These are phyloP conservation scores for Linnemannia zychae DNA, from an alignment of 192 early-diverging fungal species.

Conservation along the genomic window DNA sequence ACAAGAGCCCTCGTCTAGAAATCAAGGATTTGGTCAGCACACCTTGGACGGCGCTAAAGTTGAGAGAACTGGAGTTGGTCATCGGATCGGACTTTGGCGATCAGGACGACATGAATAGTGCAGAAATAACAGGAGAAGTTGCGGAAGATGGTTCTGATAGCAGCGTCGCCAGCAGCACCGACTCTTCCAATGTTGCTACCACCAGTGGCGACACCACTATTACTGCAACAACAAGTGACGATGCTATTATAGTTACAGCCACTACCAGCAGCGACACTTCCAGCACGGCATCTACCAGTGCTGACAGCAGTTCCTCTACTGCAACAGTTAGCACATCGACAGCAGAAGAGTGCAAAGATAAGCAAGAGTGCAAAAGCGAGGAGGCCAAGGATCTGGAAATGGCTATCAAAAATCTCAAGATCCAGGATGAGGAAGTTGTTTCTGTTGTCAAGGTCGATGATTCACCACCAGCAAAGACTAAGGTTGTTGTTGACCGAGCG, in stretches of 20 bases:
- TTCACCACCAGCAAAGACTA: neutral
- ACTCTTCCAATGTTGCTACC: neutral
- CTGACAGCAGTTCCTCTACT: neutral
- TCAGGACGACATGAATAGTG: neutral
- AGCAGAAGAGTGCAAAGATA: neutral
- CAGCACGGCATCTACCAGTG: neutral
- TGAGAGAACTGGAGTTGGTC: slow-evolving; percentile 1
- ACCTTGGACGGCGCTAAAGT: slow-evolving; percentile 4
- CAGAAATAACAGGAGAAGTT: neutral
- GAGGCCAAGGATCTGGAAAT: neutral
- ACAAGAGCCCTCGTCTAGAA: neutral
- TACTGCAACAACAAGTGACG: neutral
- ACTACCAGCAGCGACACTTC: neutral
- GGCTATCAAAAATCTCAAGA: neutral
- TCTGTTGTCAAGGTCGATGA: neutral
- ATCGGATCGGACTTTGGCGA: neutral
- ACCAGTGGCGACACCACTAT: neutral
- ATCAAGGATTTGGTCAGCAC: slow-evolving; percentile 5
- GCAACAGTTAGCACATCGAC: neutral
- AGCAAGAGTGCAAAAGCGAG: neutral
- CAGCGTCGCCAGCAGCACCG: neutral
- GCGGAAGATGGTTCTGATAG: neutral
- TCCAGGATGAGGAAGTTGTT: neutral
- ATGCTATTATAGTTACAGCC: neutral
- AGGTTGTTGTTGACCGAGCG: neutral